Evolutionary conservation across 176 grass and related monocot species (phyloP), one percentile per base, ranked within the genome.

Genomic region (Ampelocalamus luodianensis): DNA sequence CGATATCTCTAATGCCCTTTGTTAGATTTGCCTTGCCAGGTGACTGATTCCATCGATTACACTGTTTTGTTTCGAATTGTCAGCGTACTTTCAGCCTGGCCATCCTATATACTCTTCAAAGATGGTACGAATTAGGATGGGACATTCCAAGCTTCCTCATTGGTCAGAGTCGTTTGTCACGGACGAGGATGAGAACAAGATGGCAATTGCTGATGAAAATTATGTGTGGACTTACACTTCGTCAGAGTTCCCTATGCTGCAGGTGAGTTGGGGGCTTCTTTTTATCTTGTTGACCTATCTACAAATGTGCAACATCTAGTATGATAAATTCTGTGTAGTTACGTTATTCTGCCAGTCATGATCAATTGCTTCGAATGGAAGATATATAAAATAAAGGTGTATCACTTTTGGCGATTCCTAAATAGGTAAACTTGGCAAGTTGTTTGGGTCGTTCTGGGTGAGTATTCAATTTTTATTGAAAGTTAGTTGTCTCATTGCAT

Each of bases 191-290:
- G 91, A 83, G 44, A 83, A 83, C 68, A 53, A 54, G 5, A 36
- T 11, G 13, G 72, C 65, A 59, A 68, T 87, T 26, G 82, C 65
- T 63, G 83, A 92, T 56, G 83, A 98, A 27, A 93, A 92, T 71
- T 95, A 94, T 29, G 24, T 80, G 14, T 98, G 93, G 96, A 92
- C 80, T 18, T 98, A 98, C 77, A 90, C 87, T 22, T 98, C 96
- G 11, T 93, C 93, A 23, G 89, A 92, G 68, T 95, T 90, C 82
- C 87, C 85, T 20, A 92, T 98, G 91, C 37, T 82, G n/a, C 93
- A 93, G 91, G 96, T 92, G 43, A 89, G 81, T 74, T 71, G 20
- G 5, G 22, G 2, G 11, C 58, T 44, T 79, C 24, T 68, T 23
- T 34, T 70, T 51, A 18, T 54, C 2, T 55, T 48, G 16, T 50